Base-by-base conservation (phyloP, 1,284 basidiomycete species). In the Trametes hirsuta region DNA sequence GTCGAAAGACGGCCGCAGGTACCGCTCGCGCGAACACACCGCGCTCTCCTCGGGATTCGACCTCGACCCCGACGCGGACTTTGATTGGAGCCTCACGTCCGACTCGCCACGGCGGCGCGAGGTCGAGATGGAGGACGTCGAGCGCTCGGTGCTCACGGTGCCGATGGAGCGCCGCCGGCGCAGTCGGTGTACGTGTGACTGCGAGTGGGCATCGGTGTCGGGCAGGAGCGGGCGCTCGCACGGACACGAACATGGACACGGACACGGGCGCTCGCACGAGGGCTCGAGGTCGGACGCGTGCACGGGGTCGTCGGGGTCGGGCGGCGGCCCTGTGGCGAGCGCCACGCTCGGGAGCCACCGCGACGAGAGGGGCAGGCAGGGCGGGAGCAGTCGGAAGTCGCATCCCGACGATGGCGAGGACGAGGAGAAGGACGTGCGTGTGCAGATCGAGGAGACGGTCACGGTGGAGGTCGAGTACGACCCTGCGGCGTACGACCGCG, bases 361-460 rank as follows among this genome's bases (percentile, higher is more conserved):
- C 49, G 49, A 42, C 40, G 10, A 36, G 9, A 21, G n/a, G 47
- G 30, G 40, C 40, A 39, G 21, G 21, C 10, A 21, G 2, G 46
- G 30, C 2, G 34, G 4, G 2, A 36, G 30, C n/a, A 1, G 34
- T 18, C 22, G 37, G 9, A 54, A 11, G 42, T 24, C 39, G 39
- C 18, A 36, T 22, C 37, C 9, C 3, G 51, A 25, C 12, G 47
- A 40, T 18, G 56, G 36, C 11, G 42, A 52, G n/a, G 57, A 53
- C 9, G 49, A 54, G 40, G 46, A 55, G 25, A 55, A 58, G 58
- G 64, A 66, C 34, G 62, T 70, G 58, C 60, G 63, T 40, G 69
- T 69, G 47, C 59, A 64, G 61, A 50, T 68, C 58, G 63, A 66
- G 55, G 61, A 64, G 40, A 65, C 48, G 36, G 63, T 67, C 34